Base-by-base conservation (phyloP, 441 rosid species). In the Brassica hybrid region DNA sequence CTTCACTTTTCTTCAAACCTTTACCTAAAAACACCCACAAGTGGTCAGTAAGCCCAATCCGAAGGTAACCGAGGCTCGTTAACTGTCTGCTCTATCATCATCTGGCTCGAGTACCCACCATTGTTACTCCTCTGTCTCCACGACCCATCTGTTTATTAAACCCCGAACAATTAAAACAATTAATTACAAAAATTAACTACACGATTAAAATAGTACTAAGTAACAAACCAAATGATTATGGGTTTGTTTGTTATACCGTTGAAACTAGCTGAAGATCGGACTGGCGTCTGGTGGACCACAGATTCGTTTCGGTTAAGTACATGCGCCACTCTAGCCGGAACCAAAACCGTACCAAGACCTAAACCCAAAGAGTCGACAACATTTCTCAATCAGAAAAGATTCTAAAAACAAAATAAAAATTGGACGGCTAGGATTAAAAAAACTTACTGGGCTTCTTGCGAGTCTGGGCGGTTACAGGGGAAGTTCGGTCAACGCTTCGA, bases 291-390 rank as follows among this genome's bases (percentile, higher is more conserved):
- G 61, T 56, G 61, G 60, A 70, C 62, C 75, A 81, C 85, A 0
- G 83, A 61, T 9, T 86, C 88, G 13, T 84, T 82, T 34, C 84
- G 34, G 65, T 88, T 88, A 82, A 92, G 69, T 9, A 91, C 94
- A 71, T 89, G 91, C 21, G 88, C 91, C 62, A 94, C 91, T 79
- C 85, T 87, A 5, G 89, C 90, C 5, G 97, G 98, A 52, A 94
- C 86, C 59, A 94, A 66, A 34, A 88, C 94, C 8, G 92, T 83
- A 0, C 91, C 74, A 64, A 88, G 62, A 8, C 76, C 94, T 87
- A 76, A 13, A 43, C 34, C 10, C 62, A 48, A 5, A 14, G 3
- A 34, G 23, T 8, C 12, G 8, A 6, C 41, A 41, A 64, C 12
- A 59, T 72, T 52, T 32, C 10, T 32, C n/a, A 9, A 65, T 65